Percentiles rank a stretch among this genome's conserved stretches.
Evolutionary conservation across 257 asterid genomes (phyloP).

Genomic region (Ballota nigra): DNA sequence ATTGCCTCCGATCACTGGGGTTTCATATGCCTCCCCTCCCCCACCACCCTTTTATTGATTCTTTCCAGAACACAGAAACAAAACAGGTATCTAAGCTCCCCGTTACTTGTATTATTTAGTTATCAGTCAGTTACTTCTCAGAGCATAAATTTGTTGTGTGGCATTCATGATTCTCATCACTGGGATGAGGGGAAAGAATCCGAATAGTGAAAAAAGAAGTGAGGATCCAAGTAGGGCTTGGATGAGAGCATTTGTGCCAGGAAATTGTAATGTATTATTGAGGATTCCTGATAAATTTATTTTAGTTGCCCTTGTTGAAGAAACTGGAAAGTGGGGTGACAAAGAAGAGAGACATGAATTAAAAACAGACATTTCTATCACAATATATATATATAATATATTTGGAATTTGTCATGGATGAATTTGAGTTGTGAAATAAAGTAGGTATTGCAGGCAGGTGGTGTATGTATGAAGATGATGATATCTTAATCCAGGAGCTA

Average conservation of each 20-base stretch:
- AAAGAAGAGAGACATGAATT: slow-evolving; percentile 29
- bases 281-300: slow-evolving; percentile 36
- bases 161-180: slow-evolving; percentile 41
- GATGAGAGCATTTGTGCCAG: slow-evolving; percentile 35
- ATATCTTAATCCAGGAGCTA: slow-evolving; percentile 35
- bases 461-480: slow-evolving; percentile 44
- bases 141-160: slow-evolving; percentile 28
- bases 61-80: slow-evolving; percentile 34
- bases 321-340: slow-evolving; percentile 21
- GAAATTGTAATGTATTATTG: slow-evolving; percentile 36
- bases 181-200: slow-evolving; percentile 31
- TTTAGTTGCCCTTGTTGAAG: slow-evolving; percentile 30
- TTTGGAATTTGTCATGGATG: slow-evolving; percentile 37
- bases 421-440: slow-evolving; percentile 53
- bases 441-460: slow-evolving; percentile 42
- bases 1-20: slow-evolving; percentile 65
- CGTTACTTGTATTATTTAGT: slow-evolving; percentile 38
- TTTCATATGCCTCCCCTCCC: slow-evolving; percentile 86
- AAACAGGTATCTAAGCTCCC: slow-evolving; percentile 33
- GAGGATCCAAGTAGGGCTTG: slow-evolving; percentile 28
- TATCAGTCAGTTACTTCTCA: slow-evolving; percentile 28
- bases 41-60: slow-evolving; percentile 92
- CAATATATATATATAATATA: slow-evolving; percentile 18
- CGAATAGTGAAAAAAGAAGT: not conserved
- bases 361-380: slow-evolving; percentile 34